Conservation (phyloP, 106 monocot genomes). For the Acorus calamus region DNA sequence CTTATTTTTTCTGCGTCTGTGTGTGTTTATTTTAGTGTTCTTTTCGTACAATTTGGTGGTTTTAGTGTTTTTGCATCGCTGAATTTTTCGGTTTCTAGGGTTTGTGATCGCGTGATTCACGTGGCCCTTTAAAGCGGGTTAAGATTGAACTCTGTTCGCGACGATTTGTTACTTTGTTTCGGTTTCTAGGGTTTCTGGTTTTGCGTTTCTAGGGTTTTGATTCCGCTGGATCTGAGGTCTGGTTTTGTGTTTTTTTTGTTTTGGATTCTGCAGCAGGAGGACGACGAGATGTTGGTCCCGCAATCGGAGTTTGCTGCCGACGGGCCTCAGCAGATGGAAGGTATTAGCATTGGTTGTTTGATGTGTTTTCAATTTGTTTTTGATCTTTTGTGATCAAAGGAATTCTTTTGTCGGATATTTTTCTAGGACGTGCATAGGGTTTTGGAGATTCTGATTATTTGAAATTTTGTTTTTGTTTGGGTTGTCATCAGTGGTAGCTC, state of each 20-base stretch:
- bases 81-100: background rate
- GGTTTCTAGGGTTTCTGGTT: conserved; percentile 2
- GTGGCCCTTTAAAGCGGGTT: background rate
- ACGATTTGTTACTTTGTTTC: too few species aligned
- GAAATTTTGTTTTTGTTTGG: conserved; percentile 7
- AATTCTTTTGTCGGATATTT: background rate
- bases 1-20: background rate
- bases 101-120: background rate
- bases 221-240: conserved; percentile 8
- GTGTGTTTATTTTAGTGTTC: background rate
- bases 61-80: background rate
- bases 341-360: background rate
- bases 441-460: conserved; percentile 1
- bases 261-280: conserved; percentile 32
- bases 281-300: conserved; percentile 71
- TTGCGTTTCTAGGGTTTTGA: background rate
- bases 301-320: conserved; percentile 32
- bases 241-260: conserved; percentile 1
- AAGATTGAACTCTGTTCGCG: background rate
- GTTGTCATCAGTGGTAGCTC: conserved; percentile 20
- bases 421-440: background rate
- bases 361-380: background rate
- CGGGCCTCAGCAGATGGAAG: conserved; percentile 41
- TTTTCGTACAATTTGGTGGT: background rate
- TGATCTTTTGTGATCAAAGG: background rate